Evolutionary conservation across 2,329 filamentous ascomycete species (phyloP).

Genomic region (Venturia asperata): DNA sequence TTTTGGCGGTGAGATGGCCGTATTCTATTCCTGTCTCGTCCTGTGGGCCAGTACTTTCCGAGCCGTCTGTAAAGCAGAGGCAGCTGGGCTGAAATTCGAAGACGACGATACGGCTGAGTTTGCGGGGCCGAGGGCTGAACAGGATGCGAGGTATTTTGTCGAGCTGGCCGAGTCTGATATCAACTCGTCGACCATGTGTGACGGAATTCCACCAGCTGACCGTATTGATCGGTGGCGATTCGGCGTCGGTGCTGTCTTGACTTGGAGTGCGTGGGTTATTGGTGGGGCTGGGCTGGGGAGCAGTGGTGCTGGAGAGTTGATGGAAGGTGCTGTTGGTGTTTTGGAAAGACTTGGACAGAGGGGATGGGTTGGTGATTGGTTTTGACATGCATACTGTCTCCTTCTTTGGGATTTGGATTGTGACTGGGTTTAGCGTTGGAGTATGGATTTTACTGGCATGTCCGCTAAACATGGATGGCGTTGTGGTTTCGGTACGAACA

Average conservation of each 20-base stretch:
- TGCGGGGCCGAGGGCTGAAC: not conserved
- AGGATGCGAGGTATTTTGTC: slow-evolving; percentile 13
- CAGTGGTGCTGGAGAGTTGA: slow-evolving; percentile 15
- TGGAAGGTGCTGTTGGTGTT: slow-evolving; percentile 17
- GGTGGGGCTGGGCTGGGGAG: slow-evolving; percentile 10
- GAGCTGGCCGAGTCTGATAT: slow-evolving; percentile 9
- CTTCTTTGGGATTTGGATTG: not conserved
- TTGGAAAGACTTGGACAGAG: slow-evolving; percentile 10
- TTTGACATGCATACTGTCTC: not conserved
- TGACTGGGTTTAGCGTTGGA: not conserved
- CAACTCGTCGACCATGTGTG: not conserved
- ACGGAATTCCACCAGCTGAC: not conserved
- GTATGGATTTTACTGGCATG: not conserved
- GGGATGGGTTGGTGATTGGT: slow-evolving; percentile 18
- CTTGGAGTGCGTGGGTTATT: slow-evolving; percentile 17
- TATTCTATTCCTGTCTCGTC: slow-evolving; percentile 32
- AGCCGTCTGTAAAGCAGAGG: slow-evolving; percentile 21
- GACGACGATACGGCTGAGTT: slow-evolving; percentile 3
- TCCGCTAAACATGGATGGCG: not conserved
- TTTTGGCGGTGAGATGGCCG: slow-evolving; percentile 29
- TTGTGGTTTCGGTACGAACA: no score
- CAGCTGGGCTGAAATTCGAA: slow-evolving; percentile 13
- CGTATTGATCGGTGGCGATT: slow-evolving; percentile 11
- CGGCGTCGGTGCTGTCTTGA: slow-evolving; percentile 12
- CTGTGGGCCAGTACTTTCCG: slow-evolving; percentile 32